These are phyloP conservation scores for Candida suzukii DNA, from an alignment of 805 yeast species.

Conservation along the genomic window DNA sequence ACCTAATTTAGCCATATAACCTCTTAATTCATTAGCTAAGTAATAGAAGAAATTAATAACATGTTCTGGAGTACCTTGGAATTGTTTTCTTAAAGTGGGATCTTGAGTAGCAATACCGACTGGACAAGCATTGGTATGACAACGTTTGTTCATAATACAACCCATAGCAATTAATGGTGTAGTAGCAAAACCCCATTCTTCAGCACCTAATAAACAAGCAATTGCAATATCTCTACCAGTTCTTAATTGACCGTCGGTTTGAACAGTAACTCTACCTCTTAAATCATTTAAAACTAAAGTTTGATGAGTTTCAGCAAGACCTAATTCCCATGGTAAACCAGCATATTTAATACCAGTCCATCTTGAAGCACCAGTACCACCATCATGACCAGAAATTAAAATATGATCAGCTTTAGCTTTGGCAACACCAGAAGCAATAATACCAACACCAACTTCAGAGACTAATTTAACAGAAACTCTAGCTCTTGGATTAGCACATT, in stretches of 20 bases:
- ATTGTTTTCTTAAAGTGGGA: slow-evolving; percentile 85
- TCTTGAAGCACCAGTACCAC: slow-evolving; percentile 99
- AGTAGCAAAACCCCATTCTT: slow-evolving; percentile 97
- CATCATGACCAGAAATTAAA: slow-evolving; percentile 95
- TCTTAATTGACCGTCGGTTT: slow-evolving; percentile 97
- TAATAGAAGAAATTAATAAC: slow-evolving; percentile 97
- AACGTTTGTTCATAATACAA: slow-evolving; percentile 92
- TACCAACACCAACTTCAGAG: slow-evolving; percentile 98
- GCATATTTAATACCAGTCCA: slow-evolving; percentile 97
- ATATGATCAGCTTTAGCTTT: slow-evolving; percentile 98
- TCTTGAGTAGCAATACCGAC: slow-evolving; percentile 99
- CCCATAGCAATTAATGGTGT: slow-evolving; percentile 97
- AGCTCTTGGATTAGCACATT: slow-evolving; percentile 95
- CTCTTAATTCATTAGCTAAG: slow-evolving; percentile 85
- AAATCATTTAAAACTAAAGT: slow-evolving; percentile 91
- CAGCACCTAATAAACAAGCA: slow-evolving; percentile 95
- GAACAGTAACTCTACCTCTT: slow-evolving; percentile 91
- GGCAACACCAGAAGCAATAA: slow-evolving; percentile 98
- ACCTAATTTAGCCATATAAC: slow-evolving; percentile 90
- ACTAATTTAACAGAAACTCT: slow-evolving; percentile 95
- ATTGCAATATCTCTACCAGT: slow-evolving; percentile 96
- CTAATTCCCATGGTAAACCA: slow-evolving; percentile 98
- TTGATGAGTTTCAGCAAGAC: slow-evolving; percentile 97
- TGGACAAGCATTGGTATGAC: slow-evolving; percentile 92
- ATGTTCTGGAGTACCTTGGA: slow-evolving; percentile 96